phyloP scores from a whole-genome alignment of 192 early-diverging fungal genomes.

The Coemansia furcata region DNA sequence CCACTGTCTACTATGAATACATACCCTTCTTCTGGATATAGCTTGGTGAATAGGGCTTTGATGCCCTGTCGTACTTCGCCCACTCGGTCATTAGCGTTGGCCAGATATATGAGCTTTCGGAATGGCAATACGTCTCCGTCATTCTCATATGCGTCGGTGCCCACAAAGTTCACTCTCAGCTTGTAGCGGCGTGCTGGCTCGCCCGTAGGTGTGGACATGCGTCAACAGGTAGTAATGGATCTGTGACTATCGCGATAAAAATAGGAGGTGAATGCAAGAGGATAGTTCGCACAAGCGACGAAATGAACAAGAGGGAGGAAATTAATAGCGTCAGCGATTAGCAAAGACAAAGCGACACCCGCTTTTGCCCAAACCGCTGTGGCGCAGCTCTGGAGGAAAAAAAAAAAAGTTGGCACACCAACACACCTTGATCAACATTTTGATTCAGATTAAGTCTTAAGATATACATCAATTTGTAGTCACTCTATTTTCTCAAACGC shows the following conservation, averaged over 20 bases:
- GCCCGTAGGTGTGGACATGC: constrained; percentile 1
- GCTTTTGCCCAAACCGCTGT: neutral
- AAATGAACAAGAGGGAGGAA: neutral
- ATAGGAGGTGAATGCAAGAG: neutral
- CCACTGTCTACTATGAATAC: neutral
- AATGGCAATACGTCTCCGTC: constrained; percentile 27
- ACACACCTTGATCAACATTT: neutral
- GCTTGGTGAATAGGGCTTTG: constrained; percentile 22
- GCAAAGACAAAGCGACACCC: neutral
- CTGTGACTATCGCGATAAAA: neutral
- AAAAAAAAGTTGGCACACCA: neutral
- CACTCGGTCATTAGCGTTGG: constrained; percentile 16
- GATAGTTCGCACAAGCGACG: neutral
- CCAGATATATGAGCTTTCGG: constrained; percentile 44
- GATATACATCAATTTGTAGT: too few relatives aligned
- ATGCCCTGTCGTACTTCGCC: constrained; percentile 32
- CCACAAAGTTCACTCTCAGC: constrained; percentile 50
- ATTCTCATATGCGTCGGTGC: constrained; percentile 38
- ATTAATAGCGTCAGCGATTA: neutral
- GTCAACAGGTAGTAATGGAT: neutral
- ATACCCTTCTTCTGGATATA: constrained; percentile 48
- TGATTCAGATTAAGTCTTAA: neutral
- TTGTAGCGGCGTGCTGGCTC: constrained; percentile 24
- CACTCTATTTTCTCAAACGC: constrained; percentile 21
- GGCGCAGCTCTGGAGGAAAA: neutral